Conservation (phyloP, 1,284 basidiomycete genomes). For the Meripilus lineatus region DNA sequence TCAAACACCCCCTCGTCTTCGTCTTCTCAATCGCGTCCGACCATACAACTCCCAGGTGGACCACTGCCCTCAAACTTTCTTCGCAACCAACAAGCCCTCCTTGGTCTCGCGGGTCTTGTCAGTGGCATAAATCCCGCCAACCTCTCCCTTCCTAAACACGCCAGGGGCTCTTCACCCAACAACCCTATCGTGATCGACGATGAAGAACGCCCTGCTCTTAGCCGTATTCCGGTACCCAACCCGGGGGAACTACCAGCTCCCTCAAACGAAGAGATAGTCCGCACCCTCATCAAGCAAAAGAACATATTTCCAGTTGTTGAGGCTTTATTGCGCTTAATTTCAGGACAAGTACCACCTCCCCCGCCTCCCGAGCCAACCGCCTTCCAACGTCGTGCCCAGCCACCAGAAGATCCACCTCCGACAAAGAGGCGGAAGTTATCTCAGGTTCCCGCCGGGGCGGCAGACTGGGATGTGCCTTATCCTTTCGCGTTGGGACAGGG, state of each 20-base stretch:
- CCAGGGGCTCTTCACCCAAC: constrained; percentile 45
- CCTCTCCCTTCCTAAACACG: constrained; percentile 33
- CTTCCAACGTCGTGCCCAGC: constrained; percentile 1
- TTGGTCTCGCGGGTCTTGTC: constrained; percentile 67
- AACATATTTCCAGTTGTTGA: constrained; percentile 64
- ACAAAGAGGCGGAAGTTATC: constrained; percentile 58
- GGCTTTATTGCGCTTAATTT: constrained; percentile 50
- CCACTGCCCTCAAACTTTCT: constrained; percentile 65
- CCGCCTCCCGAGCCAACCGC: constrained; percentile 10
- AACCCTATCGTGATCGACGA: constrained; percentile 72
- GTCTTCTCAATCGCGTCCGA: constrained; percentile 26
- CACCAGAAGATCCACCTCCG: constrained; percentile 21
- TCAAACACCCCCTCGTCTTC: constrained; percentile 23
- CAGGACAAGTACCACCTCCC: constrained; percentile 15
- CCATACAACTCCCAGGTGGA: constrained; percentile 53
- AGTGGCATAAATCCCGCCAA: constrained; percentile 56
- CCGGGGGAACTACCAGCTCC: constrained; percentile 38
- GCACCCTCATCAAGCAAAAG: constrained; percentile 53
- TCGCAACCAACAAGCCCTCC: constrained; percentile 63
- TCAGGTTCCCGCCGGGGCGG: constrained; percentile 68
- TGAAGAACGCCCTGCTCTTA: constrained; percentile 26
- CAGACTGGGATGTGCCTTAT: constrained; percentile 76
- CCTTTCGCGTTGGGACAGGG: constrained; percentile 68
- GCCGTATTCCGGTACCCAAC: constrained; percentile 16
- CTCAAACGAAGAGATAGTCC: constrained; percentile 51